Evolutionary conservation across 805 yeast genomes (phyloP).

Genomic region (Metschnikowia similis): DNA sequence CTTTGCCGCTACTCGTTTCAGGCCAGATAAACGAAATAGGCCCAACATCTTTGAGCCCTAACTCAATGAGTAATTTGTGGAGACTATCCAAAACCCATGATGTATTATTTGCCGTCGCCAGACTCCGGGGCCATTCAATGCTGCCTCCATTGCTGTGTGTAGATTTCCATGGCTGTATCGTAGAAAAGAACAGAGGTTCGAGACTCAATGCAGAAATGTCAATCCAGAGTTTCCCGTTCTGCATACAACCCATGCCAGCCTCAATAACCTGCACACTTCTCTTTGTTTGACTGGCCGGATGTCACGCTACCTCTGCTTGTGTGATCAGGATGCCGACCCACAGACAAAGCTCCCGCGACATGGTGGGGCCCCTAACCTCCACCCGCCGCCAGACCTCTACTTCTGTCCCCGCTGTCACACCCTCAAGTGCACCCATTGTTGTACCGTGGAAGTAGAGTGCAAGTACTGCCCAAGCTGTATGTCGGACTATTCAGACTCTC

Average conservation of each 20-base stretch:
- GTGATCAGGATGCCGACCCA: constrained; percentile 5
- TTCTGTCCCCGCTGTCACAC: constrained; percentile 37
- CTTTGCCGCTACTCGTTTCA: too few species aligned
- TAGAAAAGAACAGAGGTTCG: too few species aligned
- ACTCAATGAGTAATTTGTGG: too few species aligned
- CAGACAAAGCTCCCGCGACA: constrained; percentile 5
- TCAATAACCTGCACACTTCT: background rate
- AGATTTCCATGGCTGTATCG: too few species aligned
- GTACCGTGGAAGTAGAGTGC: constrained; percentile 20
- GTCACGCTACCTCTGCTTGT: constrained; percentile 14
- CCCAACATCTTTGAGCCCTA: too few species aligned
- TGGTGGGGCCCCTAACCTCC: constrained; percentile 4
- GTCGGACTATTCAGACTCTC: constrained; percentile 27
- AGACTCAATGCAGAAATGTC: too few species aligned
- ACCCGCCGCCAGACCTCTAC: constrained; percentile 23
- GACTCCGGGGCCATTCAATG: too few species aligned
- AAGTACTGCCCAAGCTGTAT: constrained; percentile 38
- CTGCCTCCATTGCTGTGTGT: too few species aligned
- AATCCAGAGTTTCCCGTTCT: too few species aligned
- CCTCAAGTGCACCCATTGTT: constrained; percentile 26
- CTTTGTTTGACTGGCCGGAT: background rate
- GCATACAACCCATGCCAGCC: background rate
- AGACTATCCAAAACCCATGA: too few species aligned
- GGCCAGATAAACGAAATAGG: too few species aligned
- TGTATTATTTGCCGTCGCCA: too few species aligned